phyloP scores from a whole-genome alignment of 257 asterid species.

The Petrea volubilis region DNA sequence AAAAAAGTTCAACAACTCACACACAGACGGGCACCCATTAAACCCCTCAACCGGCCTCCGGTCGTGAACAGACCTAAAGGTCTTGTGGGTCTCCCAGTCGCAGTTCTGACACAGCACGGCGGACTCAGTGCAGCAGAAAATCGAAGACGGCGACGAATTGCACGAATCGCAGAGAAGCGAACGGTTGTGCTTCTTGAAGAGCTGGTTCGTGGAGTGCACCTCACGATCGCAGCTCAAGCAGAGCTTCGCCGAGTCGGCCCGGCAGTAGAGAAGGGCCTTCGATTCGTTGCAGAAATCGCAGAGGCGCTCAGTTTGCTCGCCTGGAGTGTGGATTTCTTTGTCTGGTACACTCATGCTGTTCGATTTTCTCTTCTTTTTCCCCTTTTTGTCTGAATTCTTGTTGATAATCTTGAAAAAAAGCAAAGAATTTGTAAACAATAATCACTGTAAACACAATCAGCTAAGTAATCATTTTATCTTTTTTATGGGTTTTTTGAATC shows the following conservation, averaged over 20 bases:
- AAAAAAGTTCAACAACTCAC: conserved; percentile 54
- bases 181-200: conserved; percentile 78
- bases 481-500: not conserved
- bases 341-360: conserved; percentile 30
- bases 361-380: not conserved
- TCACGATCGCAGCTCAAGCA: conserved; percentile 79
- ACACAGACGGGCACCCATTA: conserved; percentile 66
- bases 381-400: not conserved
- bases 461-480: not conserved
- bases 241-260: conserved; percentile 92
- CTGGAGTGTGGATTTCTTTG: conserved; percentile 2
- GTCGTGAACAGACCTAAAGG: conserved; percentile 46
- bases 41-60: conserved; percentile 91
- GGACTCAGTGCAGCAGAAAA: conserved; percentile 67
- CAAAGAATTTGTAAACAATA: not conserved
- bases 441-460: not conserved
- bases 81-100: conserved; percentile 84
- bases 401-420: not conserved
- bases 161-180: conserved; percentile 83
- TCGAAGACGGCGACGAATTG: conserved; percentile 67
- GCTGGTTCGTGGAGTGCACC: conserved; percentile 87
- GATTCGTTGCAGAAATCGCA: conserved; percentile 84
- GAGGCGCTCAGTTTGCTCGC: conserved; percentile 25
- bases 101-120: conserved; percentile 86
- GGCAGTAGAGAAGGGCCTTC: conserved; percentile 74